Conservation (phyloP, 1,284 basidiomycete genomes). For the Pseudozyma sp. region DNA sequence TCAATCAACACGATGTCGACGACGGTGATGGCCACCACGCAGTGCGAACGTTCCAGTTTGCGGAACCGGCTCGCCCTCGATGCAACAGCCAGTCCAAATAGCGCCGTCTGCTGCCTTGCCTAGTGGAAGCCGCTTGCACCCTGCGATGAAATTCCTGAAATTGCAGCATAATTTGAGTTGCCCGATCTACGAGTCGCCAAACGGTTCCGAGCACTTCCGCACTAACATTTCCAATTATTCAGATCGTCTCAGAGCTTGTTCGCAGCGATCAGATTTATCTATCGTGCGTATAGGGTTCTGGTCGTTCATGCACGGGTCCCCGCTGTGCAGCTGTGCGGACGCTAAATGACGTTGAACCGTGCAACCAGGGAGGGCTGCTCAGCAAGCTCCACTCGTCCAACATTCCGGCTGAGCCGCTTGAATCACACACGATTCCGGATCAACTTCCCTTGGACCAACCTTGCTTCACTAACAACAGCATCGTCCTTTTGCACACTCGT, state of each 20-base stretch:
- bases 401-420: constrained; percentile 3
- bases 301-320: too few species aligned
- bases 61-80: constrained; percentile 19
- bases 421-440: too few species aligned
- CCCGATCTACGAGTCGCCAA: background rate
- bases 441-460: background rate
- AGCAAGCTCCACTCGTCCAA: constrained; percentile 11
- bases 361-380: constrained; percentile 5
- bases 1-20: background rate
- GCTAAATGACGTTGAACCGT: constrained; percentile 44
- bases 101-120: constrained; percentile 6
- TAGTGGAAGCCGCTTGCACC: background rate
- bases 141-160: constrained; percentile 17
- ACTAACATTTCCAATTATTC: constrained; percentile 24
- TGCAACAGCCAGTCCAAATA: background rate
- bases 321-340: too few species aligned
- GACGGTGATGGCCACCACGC: constrained; percentile 10
- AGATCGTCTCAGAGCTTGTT: too few species aligned
- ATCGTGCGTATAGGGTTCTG: background rate
- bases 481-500: constrained; percentile 4
- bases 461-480: constrained; percentile 6
- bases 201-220: constrained; percentile 42
- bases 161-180: background rate
- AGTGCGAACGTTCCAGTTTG: constrained; percentile 1
- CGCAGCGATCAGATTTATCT: background rate